Percentiles rank a stretch among this genome's conserved stretches.
These are phyloP conservation scores for Arthromyces matolae DNA, from an alignment of 768 basidiomycete genomes.

Conservation along the genomic window DNA sequence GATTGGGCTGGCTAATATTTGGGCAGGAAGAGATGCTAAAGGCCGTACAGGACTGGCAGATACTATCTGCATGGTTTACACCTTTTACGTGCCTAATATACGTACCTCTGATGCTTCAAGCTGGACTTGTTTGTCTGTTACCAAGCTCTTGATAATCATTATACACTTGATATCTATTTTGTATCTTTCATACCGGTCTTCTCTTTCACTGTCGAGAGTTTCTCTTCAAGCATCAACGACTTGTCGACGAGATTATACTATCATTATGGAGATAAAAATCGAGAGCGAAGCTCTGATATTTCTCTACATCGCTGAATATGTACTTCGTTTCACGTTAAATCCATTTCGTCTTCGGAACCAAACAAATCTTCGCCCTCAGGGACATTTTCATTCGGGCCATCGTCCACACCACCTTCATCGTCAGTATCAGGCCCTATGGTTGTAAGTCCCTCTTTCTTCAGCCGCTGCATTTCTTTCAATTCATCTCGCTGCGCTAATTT, in stretches of 20 bases:
- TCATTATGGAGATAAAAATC: no score
- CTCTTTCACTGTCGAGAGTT: no score
- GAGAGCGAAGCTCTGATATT: no score
- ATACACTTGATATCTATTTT: no score
- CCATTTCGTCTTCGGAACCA: constrained; percentile 45
- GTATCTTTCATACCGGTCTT: no score
- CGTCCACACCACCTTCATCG: constrained; percentile 30
- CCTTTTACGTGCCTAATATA: constrained; percentile 82
- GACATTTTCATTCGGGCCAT: constrained; percentile 27
- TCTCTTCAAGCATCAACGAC: no score
- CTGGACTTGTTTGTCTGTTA: constrained; percentile 52
- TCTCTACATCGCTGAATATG: no score
- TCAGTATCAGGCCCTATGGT: constrained; percentile 35
- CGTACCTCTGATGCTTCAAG: constrained; percentile 69
- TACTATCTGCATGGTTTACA: constrained; percentile 78
- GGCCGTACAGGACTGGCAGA: constrained; percentile 73
- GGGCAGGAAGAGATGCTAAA: constrained; percentile 40
- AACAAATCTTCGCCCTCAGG: constrained; percentile 39
- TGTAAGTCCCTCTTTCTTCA: constrained; percentile 64
- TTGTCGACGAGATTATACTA: no score
- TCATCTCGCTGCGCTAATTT: constrained; percentile 79
- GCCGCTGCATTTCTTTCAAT: constrained; percentile 68
- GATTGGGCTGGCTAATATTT: constrained; percentile 57
- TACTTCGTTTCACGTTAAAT: constrained; percentile 34
- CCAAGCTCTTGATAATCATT: constrained; percentile 19